Evolutionary conservation across 2,329 filamentous ascomycete genomes (phyloP).

Genomic region (Clonostachys solani): DNA sequence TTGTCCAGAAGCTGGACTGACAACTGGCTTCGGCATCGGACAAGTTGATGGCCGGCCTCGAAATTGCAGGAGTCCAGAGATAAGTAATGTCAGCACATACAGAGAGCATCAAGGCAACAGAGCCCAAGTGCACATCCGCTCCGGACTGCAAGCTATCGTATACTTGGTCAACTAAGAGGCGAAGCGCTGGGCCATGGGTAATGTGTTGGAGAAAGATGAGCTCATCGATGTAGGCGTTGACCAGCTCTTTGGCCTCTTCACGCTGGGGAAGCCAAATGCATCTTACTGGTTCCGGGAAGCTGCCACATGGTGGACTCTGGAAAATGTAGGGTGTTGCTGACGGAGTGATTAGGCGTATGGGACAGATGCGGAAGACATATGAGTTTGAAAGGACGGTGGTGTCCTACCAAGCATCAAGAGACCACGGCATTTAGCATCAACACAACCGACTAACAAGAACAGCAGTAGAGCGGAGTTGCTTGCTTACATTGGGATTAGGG

Average conservation of each 20-base stretch:
- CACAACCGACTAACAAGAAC: background rate
- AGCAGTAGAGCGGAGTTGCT: background rate
- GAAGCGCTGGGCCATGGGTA: conserved; percentile 19
- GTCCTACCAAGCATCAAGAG: background rate
- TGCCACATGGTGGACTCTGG: conserved; percentile 1
- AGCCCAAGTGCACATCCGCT: conserved; percentile 12
- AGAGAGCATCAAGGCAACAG: conserved; percentile 20
- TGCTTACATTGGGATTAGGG: no score
- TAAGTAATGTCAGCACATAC: conserved; percentile 23
- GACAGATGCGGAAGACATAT: conserved; percentile 5
- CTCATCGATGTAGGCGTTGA: conserved; percentile 22
- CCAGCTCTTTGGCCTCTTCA: conserved; percentile 20
- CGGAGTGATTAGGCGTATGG: background rate
- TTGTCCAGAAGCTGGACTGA: conserved; percentile 4
- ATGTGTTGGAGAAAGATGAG: conserved; percentile 26
- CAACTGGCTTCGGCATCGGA: background rate
- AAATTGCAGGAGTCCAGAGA: conserved; percentile 15
- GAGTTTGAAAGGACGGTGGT: conserved; percentile 3
- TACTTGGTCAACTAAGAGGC: conserved; percentile 14
- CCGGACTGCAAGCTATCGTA: conserved; percentile 15
- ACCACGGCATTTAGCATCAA: background rate
- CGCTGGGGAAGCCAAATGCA: conserved; percentile 24
- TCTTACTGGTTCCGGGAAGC: conserved; percentile 6
- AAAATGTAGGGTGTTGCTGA: background rate
- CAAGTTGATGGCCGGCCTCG: no score